Evolutionary conservation across 2,329 filamentous ascomycete genomes (phyloP), one percentile per base, ranked within the genome.

Genomic region (Cytospora leucostoma): DNA sequence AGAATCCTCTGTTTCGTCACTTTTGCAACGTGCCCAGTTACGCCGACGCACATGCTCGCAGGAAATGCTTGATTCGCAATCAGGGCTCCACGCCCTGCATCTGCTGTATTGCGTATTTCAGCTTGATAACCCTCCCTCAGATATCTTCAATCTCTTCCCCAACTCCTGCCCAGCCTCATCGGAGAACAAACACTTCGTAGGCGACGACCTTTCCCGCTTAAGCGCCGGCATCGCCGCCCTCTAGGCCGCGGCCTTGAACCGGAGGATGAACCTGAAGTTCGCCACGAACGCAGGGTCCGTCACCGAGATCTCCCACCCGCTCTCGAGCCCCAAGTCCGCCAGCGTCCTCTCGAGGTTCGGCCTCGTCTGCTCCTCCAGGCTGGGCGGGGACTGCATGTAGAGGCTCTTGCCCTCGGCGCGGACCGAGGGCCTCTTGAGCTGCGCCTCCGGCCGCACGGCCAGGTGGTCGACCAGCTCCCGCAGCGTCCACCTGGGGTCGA

Each of bases 401-500:
- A 99, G 82, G 4, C 92, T 95, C 79, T 90, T 95, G 60, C 86
- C 85, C 69, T 94, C 88, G 0, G 80, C 82, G 56, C 93, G 85
- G 69, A 99, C 84, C 7, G 92, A 96, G 0, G 95, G 94, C 74
- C 93, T 93, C 83, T 97, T 98, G 61, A 99, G 82, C 77, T 98
- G 95, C 63, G 93, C 88, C 75, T 97, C 94, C 2, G 95, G 91
- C 68, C 90, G 85, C 70, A 90, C 86, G 2, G 91, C 90, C 51
- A 99, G 82, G 40, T 88, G 90, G 56, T 96, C 93, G 33, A 98
- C 85, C 63, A 98, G 91, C 37, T 96, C 92, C 68, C 90, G 84
- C 40, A 99, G 80, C 0, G 92, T 96, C 72, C 81, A 82, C 50
- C 86, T 83, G 0, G 89, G 84, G 70, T 93, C 84, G 32, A 96